Conservation (phyloP, 2,329 filamentous ascomycete genomes). For the Thermomyces lanuginosus region DNA sequence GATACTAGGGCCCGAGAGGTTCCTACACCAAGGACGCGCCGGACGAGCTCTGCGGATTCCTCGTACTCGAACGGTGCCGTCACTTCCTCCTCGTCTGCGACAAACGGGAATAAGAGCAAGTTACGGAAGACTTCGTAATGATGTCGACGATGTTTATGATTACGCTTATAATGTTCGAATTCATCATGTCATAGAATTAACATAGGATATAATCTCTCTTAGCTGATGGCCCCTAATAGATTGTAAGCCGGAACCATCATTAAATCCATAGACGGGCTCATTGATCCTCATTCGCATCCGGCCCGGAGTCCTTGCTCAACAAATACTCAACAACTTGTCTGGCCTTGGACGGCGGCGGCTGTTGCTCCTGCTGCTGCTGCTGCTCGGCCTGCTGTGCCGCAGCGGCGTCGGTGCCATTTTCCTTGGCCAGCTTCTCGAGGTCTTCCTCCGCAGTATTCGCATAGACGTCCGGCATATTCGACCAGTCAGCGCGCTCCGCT, state of each 20-base stretch:
- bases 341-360: slow-evolving; percentile 16
- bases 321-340: slow-evolving; percentile 28
- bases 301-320: no score
- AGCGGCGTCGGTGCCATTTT: slow-evolving; percentile 1
- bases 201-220: slow-evolving; percentile 8
- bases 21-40: no score
- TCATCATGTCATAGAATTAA: slow-evolving; percentile 1
- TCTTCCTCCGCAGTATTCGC: slow-evolving; percentile 11
- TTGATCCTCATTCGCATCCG: background rate
- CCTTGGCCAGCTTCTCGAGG: slow-evolving; percentile 8
- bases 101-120: no score
- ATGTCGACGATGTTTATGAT: no score
- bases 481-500: slow-evolving; percentile 53
- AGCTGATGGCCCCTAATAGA: background rate
- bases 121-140: no score
- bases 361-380: slow-evolving; percentile 1
- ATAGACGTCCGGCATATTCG: slow-evolving; percentile 39
- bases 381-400: slow-evolving; percentile 8
- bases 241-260: background rate
- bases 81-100: slow-evolving; percentile 4
- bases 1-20: slow-evolving; percentile 66
- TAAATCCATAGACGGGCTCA: background rate
- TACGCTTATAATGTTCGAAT: no score
- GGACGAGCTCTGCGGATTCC: slow-evolving; percentile 10
- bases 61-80: slow-evolving; percentile 10